These are phyloP conservation scores for Paraphoma chrysanthemicola DNA, from an alignment of 2,329 filamentous ascomycete species.

Conservation along the genomic window DNA sequence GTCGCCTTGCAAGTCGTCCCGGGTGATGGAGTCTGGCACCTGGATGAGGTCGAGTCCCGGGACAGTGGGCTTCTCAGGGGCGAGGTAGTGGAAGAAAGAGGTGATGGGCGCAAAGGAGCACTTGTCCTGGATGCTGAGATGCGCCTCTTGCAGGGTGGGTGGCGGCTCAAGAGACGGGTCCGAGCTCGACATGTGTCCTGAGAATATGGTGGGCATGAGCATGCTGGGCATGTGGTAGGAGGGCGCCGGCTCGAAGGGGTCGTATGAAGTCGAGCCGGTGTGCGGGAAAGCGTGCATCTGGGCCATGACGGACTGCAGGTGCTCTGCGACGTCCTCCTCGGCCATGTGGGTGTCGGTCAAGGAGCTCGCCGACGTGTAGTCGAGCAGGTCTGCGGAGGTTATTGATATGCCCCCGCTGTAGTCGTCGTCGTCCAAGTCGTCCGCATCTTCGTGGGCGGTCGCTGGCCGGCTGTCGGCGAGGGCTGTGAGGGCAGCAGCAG, in stretches of 20 bases:
- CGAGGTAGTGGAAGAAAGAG: slow-evolving; percentile 34
- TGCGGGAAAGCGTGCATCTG: slow-evolving; percentile 19
- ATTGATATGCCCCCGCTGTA: slow-evolving; percentile 38
- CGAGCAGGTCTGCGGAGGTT: slow-evolving; percentile 16
- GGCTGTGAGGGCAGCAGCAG: slow-evolving; percentile 36
- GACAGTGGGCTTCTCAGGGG: slow-evolving; percentile 17
- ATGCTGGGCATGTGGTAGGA: slow-evolving; percentile 19
- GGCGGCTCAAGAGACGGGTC: slow-evolving; percentile 30
- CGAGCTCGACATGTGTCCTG: slow-evolving; percentile 20
- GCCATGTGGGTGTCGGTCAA: slow-evolving; percentile 5
- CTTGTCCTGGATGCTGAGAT: slow-evolving; percentile 38
- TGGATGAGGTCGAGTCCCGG: slow-evolving; percentile 31
- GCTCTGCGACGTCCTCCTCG: slow-evolving; percentile 6
- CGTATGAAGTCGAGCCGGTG: not conserved
- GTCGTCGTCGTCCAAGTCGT: slow-evolving; percentile 21
- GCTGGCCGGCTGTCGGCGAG: slow-evolving; percentile 38
- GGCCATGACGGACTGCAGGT: slow-evolving; percentile 23
- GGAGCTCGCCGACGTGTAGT: slow-evolving; percentile 12
- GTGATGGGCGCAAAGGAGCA: slow-evolving; percentile 37
- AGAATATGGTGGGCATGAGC: slow-evolving; percentile 14
- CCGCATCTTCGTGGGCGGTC: slow-evolving; percentile 32
- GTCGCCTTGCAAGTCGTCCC: slow-evolving; percentile 44
- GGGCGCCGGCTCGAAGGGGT: slow-evolving; percentile 9
- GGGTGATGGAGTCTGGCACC: slow-evolving; percentile 35
- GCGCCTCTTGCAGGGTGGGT: slow-evolving; percentile 31